Percentiles rank a stretch among this genome's conserved stretches.
Evolutionary conservation across 495 filamentous ascomycete species (phyloP).

Genomic region (Hamigera avellanea): DNA sequence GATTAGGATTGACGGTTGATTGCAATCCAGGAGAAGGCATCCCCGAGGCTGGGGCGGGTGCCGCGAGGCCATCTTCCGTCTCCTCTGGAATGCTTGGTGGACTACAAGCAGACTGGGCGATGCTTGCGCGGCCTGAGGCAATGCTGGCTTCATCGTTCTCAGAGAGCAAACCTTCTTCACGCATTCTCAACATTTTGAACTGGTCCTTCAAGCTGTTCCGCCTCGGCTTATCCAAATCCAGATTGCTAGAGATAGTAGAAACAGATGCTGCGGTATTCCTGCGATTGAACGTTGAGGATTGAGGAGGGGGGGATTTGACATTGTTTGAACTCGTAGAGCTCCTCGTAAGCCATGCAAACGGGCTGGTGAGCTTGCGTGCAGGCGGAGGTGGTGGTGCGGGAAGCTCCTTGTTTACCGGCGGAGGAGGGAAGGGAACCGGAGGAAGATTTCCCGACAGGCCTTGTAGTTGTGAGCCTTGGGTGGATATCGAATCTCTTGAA

Average conservation of each 20-base stretch:
- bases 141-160: conserved; percentile 26
- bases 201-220: conserved; percentile 70
- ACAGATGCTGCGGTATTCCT: conserved; percentile 68
- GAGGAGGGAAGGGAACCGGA: conserved; percentile 34
- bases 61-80: conserved; percentile 31
- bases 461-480: conserved; percentile 29
- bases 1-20: conserved; percentile 41
- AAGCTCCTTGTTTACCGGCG: conserved; percentile 23
- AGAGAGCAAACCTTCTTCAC: conserved; percentile 57
- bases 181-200: conserved; percentile 73
- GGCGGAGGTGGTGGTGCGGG: conserved; percentile 30
- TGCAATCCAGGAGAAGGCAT: conserved; percentile 36
- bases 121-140: conserved; percentile 28
- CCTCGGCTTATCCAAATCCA: conserved; percentile 52
- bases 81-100: conserved; percentile 45
- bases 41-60: conserved; percentile 32
- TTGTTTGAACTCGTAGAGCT: conserved; percentile 54
- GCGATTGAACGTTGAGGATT: conserved; percentile 24
- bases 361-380: conserved; percentile 60
- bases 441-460: conserved; percentile 40
- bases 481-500: conserved; percentile 34
- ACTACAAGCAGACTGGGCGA: conserved; percentile 40
- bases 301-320: conserved; percentile 39
- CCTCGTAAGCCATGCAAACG: conserved; percentile 79
- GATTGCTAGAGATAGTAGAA: conserved; percentile 60